Conservation (phyloP, 352 stramenopile genomes). For the Phytophthora tentaculata region DNA sequence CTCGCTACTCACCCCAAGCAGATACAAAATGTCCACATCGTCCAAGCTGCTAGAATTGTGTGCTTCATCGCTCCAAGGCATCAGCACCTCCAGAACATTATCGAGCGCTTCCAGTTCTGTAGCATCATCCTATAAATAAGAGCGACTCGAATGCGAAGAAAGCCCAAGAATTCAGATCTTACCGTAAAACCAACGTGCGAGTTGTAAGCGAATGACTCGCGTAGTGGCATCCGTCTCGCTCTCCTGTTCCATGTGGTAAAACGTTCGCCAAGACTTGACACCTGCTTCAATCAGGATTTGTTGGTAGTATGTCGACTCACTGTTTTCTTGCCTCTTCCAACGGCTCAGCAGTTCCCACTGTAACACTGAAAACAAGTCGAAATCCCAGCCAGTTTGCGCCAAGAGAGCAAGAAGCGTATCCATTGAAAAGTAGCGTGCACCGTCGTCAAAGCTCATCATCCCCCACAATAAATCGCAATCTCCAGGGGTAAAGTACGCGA, state of each 20-base stretch:
- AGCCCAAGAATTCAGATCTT: conserved; percentile 11
- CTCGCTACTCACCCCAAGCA: conserved; percentile 46
- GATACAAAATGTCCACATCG: conserved; percentile 41
- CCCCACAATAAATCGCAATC: conserved; percentile 84
- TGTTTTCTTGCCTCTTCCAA: conserved; percentile 28
- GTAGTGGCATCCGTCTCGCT: conserved; percentile 24
- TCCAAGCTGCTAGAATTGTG: conserved; percentile 7
- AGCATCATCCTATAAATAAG: too few relatives aligned
- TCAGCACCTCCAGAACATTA: conserved; percentile 37
- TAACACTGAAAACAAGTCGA: conserved; percentile 72
- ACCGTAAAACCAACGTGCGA: conserved; percentile 83
- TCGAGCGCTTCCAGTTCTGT: conserved; percentile 47
- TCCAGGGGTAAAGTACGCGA: conserved; percentile 63
- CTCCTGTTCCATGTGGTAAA: conserved; percentile 64
- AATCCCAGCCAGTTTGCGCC: conserved; percentile 72
- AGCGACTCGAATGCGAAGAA: background rate
- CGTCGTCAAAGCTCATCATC: conserved; percentile 67
- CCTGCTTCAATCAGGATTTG: conserved; percentile 42
- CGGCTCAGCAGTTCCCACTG: conserved; percentile 62
- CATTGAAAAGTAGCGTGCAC: conserved; percentile 48
- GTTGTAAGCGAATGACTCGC: conserved; percentile 42
- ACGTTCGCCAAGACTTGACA: conserved; percentile 46
- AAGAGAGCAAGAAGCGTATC: conserved; percentile 59
- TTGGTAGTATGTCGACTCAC: conserved; percentile 13
- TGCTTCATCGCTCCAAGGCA: conserved; percentile 18